Evolutionary conservation across 139 green algal genomes (phyloP).

Genomic region (Chlamydomonas sp.): DNA sequence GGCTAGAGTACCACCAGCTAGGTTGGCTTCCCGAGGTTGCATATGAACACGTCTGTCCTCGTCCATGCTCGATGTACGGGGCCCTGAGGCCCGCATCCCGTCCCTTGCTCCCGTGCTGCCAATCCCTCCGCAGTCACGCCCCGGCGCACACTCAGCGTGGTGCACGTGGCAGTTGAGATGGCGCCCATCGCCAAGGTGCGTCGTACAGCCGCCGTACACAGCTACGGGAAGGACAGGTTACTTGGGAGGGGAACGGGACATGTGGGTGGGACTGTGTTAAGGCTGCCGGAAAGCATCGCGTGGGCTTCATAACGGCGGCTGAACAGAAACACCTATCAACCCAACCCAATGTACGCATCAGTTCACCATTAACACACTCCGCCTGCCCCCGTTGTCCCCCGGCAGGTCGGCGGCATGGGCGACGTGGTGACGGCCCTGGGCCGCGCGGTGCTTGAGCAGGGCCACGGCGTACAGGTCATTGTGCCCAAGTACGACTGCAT

Average conservation of each 20-base stretch:
- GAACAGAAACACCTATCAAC: background rate
- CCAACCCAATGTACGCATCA: background rate
- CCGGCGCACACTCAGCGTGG: slow-evolving; percentile 69
- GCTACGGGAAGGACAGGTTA: background rate
- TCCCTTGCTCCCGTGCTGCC: background rate
- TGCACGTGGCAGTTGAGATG: slow-evolving; percentile 98
- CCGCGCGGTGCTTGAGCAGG: slow-evolving; percentile 89
- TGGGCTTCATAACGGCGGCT: no score
- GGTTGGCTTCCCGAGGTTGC: no score
- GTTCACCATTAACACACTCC: slow-evolving; percentile 49
- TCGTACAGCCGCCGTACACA: background rate
- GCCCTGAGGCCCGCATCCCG: no score
- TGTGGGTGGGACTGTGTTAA: no score
- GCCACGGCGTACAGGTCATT: slow-evolving; percentile 86
- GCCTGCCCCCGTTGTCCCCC: background rate
- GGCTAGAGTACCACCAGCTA: no score
- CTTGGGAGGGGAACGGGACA: no score
- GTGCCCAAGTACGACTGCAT: slow-evolving; percentile 97
- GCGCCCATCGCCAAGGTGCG: slow-evolving; percentile 96
- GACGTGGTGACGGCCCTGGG: slow-evolving; percentile 95
- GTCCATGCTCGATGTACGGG: no score
- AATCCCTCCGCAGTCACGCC: slow-evolving; percentile 4
- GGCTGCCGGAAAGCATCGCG: no score
- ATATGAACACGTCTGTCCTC: no score
- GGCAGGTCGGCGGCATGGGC: slow-evolving; percentile 89